These are phyloP conservation scores for Plasmodium vivax DNA, from an alignment of 169 alveolate species.

Conservation along the genomic window DNA sequence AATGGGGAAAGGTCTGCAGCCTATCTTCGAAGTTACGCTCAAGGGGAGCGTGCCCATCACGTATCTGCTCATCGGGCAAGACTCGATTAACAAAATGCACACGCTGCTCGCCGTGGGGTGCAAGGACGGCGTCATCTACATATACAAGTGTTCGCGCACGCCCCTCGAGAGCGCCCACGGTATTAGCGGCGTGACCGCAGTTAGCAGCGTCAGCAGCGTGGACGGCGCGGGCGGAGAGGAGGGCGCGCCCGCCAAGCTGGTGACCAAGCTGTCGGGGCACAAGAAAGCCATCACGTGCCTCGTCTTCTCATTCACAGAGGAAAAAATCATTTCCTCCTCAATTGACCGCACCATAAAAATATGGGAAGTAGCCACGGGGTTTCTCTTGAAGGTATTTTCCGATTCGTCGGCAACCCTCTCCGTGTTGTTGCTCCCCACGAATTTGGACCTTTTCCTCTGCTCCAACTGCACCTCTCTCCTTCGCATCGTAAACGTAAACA, in stretches of 20 bases:
- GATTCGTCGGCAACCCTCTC: conserved; percentile 88
- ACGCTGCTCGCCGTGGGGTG: conserved; percentile 89
- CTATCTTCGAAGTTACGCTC: conserved; percentile 30
- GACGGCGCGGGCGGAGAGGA: background rate
- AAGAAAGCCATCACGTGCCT: conserved; percentile 84
- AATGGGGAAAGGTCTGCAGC: conserved; percentile 63
- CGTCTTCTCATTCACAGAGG: conserved; percentile 79
- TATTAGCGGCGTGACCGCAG: too few relatives aligned
- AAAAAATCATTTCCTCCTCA: conserved; percentile 85
- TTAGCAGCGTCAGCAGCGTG: background rate
- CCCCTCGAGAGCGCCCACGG: conserved; percentile 69
- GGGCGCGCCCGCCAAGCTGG: conserved; percentile 58
- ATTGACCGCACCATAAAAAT: conserved; percentile 90
- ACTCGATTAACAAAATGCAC: conserved; percentile 81
- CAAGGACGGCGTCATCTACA: conserved; percentile 85
- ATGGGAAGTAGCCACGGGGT: conserved; percentile 88
- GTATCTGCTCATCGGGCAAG: conserved; percentile 87
- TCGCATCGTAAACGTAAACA: conserved; percentile 86
- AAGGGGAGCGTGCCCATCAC: conserved; percentile 75
- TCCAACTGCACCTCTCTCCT: conserved; percentile 87
- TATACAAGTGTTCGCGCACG: conserved; percentile 81
- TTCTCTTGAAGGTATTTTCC: conserved; percentile 85
- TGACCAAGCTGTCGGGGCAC: conserved; percentile 78
- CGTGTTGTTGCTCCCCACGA: conserved; percentile 86
- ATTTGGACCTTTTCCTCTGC: conserved; percentile 76